Conservation (phyloP, 495 filamentous ascomycete genomes). For the Aspergillus ostianus region DNA sequence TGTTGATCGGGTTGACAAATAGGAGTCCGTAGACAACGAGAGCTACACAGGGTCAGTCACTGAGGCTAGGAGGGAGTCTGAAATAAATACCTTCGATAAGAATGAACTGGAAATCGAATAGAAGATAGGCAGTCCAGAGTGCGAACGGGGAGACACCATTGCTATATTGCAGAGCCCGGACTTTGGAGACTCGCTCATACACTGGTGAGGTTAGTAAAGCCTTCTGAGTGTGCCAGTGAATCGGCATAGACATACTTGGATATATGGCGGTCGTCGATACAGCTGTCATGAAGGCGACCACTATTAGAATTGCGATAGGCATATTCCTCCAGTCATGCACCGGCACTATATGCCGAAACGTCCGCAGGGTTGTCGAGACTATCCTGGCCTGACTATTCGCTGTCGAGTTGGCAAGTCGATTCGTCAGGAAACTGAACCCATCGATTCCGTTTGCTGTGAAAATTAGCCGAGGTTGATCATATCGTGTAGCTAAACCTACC, state of each 20-base stretch:
- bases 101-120: constrained; percentile 1
- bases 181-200: constrained; percentile 1
- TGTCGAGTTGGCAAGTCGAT: neutral
- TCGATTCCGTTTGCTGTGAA: neutral
- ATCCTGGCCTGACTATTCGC: neutral
- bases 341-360: neutral
- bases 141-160: constrained; percentile 1
- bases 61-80: no score
- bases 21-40: neutral
- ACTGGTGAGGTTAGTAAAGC: neutral
- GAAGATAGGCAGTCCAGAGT: neutral
- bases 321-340: neutral
- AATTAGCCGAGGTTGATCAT: neutral
- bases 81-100: neutral
- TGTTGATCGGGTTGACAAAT: constrained; percentile 1
- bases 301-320: neutral
- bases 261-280: neutral
- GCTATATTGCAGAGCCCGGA: neutral
- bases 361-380: neutral
- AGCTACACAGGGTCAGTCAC: neutral
- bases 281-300: neutral
- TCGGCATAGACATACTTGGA: no score
- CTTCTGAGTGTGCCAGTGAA: no score
- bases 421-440: neutral
- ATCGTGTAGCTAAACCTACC: neutral